Evolutionary conservation across 176 grass and related monocot genomes (phyloP), one percentile per base, ranked within the genome.

Genomic region (Poa annua): DNA sequence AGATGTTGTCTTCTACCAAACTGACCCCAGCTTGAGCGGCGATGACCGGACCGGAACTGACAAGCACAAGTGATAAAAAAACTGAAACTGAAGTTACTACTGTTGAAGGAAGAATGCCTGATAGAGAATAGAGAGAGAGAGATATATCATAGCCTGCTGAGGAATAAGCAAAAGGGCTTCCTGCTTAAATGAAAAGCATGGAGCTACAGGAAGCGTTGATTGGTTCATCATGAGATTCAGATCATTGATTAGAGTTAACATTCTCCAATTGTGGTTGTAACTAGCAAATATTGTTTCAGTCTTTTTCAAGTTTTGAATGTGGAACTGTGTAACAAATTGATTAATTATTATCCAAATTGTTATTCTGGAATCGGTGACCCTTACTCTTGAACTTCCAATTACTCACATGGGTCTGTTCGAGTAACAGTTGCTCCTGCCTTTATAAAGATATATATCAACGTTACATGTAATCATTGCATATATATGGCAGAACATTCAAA

Each of bases 1-100:
- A 20, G 87, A 95, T 59, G 90, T 93, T 3, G 92, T 95, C 81
- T 95, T 85, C 86, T 98, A 98, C 86, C 92, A 95, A 55, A 87
- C 92, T 10, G 95, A 97, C 49, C 84, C 78, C 26, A 84, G 48
- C 81, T 67, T 84, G 57, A 56, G 65, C 1, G 7, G 5, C 24
- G 3, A 6, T 16, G 48, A 48, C 70, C 50, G 77, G 76, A 22
- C 11, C 1, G n/a, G 68, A 41, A 51, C 53, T 7, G 63, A 62
- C 9, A 88, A 83, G 80, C 51, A 32, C 66, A 81, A 80, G 71
- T 81, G 70, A 86, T 69, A 44, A 59, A 5, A 13, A 5, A 8
- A 33, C 16, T 24, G 53, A 42, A 69, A 74, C 22, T 63, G 11
- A 59, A 71, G 36, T 66, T 42, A 77, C 71, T 26, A 65, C 24